These are phyloP conservation scores for Phytophthora colocasiae DNA, from an alignment of 352 stramenopile genomes.

Conservation along the genomic window DNA sequence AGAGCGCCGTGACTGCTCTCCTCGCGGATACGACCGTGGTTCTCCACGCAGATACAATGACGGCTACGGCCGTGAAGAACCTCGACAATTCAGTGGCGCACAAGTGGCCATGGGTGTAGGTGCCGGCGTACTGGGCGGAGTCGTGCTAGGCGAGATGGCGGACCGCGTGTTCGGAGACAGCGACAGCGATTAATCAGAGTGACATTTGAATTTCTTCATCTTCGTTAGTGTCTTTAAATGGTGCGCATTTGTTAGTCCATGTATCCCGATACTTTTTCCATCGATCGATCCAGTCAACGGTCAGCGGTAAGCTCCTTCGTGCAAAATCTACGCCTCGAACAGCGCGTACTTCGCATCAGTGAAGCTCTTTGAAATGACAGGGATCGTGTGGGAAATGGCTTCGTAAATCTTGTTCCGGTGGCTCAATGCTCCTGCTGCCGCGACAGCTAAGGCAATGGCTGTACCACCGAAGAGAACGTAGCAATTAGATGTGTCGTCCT, in stretches of 20 bases:
- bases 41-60: not conserved
- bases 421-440: slow-evolving; percentile 48
- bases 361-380: slow-evolving; percentile 64
- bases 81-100: slow-evolving; percentile 38
- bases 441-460: slow-evolving; percentile 53
- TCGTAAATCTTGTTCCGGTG: slow-evolving; percentile 66
- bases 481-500: slow-evolving; percentile 39
- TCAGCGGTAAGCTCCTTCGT: no score
- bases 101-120: slow-evolving; percentile 76
- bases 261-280: no score
- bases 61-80: slow-evolving; percentile 7
- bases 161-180: slow-evolving; percentile 21
- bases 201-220: no score
- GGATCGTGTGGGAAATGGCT: slow-evolving; percentile 42
- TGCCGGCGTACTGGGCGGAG: slow-evolving; percentile 70
- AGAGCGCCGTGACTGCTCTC: slow-evolving; percentile 17
- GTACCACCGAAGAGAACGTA: slow-evolving; percentile 60
- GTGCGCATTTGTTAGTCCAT: no score
- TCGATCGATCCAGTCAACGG: no score
- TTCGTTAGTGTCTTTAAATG: no score
- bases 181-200: no score
- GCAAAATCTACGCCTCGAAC: slow-evolving; percentile 52
- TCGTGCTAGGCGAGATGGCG: slow-evolving; percentile 76
- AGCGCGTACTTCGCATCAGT: slow-evolving; percentile 71
- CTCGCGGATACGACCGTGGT: slow-evolving; percentile 17